Base-by-base conservation (phyloP, 2,329 filamentous ascomycete genomes). In the Knufia petricola region DNA sequence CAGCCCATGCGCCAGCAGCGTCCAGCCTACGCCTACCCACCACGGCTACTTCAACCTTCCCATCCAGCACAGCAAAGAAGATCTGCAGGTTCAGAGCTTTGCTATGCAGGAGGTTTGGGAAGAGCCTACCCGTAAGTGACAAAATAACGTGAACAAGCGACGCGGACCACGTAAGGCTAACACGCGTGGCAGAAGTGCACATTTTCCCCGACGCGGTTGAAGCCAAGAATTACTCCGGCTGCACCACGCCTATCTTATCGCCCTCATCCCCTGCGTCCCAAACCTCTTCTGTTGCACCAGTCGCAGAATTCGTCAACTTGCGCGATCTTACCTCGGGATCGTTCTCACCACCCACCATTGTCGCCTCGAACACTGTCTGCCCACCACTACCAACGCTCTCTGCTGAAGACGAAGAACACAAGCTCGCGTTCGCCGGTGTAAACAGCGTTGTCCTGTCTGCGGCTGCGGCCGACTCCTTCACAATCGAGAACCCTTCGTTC, bases 251-350 rank as follows among this genome's bases (percentile, higher is more conserved):
- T 20, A n/a, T 20, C 17, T 36, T 58, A 9, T 40, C 46, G 26
- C 56, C 55, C 26, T 51, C 57, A 17, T 54, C 56, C 28, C 58
- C 56, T 19, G 52, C 53, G 43, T 57, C 57, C 21, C 55, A 56
- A 48, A 46, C 59, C 64, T 54, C 60, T 58, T 80, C 85, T 49
- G 71, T 85, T 49, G 71, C 82, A 63, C 57, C 56, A 12, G 83
- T 87, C 65, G 76, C 87, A 58, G 83, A 87, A 68, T 94, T 92
- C 66, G 95, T 90, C 68, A 89, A 95, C 63, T 89, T 90, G 28
- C 82, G 89, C 62, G 87, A 94, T 63, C 72, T 95, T 55, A 94
- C 85, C 17, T 86, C 95, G 28, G 71, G 72, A 52, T 63, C 70
- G 34, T 69, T 69, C 23, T 75, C 71, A 47, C 66, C 67, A 48